phyloP scores from a whole-genome alignment of 2,329 filamentous ascomycete species.

The Penicillium sp. region DNA sequence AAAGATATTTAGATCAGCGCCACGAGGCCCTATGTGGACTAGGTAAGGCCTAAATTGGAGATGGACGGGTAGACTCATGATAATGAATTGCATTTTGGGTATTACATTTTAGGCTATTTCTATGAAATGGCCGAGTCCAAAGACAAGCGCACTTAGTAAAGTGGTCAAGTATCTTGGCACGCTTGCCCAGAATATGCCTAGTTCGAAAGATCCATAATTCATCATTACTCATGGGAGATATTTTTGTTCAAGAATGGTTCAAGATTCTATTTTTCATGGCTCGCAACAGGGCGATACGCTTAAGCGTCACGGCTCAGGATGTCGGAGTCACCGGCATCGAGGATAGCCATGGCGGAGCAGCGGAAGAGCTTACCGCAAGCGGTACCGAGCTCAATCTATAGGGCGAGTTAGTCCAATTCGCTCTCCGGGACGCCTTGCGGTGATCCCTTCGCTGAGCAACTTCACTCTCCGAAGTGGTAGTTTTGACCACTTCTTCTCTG shows the following conservation, averaged over 20 bases:
- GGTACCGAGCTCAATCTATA: slow-evolving; percentile 95
- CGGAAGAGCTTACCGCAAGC: slow-evolving; percentile 99
- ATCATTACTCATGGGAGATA: background rate
- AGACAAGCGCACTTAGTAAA: background rate
- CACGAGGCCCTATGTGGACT: background rate
- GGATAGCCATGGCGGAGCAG: slow-evolving; percentile 94
- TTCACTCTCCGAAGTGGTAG: slow-evolving; percentile 28
- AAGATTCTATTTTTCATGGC: slow-evolving; percentile 9
- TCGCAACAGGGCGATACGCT: slow-evolving; percentile 14
- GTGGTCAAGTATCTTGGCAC: background rate
- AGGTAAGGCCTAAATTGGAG: background rate
- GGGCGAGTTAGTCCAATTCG: slow-evolving; percentile 21
- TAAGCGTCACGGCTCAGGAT: slow-evolving; percentile 59
- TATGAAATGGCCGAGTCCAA: background rate
- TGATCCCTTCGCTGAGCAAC: slow-evolving; percentile 29
- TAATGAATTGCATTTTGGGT: background rate
- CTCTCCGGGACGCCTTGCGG: slow-evolving; percentile 24
- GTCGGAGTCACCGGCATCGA: slow-evolving; percentile 98
- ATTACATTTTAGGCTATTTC: slow-evolving; percentile 12
- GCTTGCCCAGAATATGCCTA: background rate
- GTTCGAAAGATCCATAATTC: background rate
- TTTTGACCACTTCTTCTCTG: slow-evolving; percentile 23
- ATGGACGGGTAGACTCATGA: background rate
- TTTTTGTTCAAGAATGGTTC: slow-evolving; percentile 10
- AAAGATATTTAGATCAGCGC: background rate